Conservation (phyloP, 768 basidiomycete species). For the Kwoniella dendrophila region DNA sequence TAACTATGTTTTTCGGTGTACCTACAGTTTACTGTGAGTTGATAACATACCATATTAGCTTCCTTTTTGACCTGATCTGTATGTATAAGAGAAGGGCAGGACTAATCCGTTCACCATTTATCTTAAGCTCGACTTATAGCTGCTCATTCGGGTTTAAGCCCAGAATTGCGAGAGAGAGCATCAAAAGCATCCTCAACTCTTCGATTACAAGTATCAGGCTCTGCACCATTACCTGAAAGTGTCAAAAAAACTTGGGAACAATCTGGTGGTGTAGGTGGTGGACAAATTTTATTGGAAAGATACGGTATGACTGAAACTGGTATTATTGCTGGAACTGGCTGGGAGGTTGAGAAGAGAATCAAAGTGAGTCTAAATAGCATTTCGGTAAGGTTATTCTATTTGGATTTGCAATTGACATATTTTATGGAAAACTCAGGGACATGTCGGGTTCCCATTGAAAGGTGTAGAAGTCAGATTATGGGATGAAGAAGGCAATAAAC, state of each 20-base stretch:
- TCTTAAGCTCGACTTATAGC: conserved; percentile 39
- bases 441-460: conserved; percentile 47
- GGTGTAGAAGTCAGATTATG: conserved; percentile 42
- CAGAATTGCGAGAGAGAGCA: conserved; percentile 30
- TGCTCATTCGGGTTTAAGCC: conserved; percentile 23
- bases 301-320: conserved; percentile 54
- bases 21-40: conserved; percentile 48
- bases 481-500: conserved; percentile 27
- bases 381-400: not conserved
- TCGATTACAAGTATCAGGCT: conserved; percentile 47
- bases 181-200: conserved; percentile 36
- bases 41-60: not conserved
- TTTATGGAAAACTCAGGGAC: conserved; percentile 35
- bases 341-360: conserved; percentile 30
- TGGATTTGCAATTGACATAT: too few relatives aligned
- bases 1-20: conserved; percentile 51
- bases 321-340: conserved; percentile 38
- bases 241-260: conserved; percentile 46
- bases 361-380: conserved; percentile 24
- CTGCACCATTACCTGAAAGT: conserved; percentile 47
- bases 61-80: not conserved
- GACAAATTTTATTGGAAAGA: conserved; percentile 44
- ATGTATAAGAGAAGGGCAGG: not conserved
- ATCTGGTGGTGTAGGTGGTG: conserved; percentile 39
- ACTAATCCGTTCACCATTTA: too few relatives aligned